Conservation (phyloP, 305 asterid genomes). For the Fraxinus sp. region DNA sequence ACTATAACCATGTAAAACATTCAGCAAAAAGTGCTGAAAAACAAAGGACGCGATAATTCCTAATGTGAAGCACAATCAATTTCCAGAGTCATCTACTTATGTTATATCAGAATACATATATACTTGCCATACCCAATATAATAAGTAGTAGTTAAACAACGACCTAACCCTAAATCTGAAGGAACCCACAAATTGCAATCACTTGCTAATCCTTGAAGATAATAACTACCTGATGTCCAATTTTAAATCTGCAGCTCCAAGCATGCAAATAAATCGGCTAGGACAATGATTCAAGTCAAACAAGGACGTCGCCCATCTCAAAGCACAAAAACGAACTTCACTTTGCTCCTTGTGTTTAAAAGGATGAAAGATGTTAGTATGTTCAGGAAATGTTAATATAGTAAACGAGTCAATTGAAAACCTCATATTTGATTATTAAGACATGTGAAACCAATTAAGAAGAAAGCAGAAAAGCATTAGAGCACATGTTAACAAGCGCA, state of each 20-base stretch:
- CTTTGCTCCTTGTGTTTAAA: slow-evolving; percentile 74
- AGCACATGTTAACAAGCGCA: slow-evolving; percentile 24
- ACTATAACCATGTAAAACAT: slow-evolving; percentile 5
- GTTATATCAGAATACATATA: slow-evolving; percentile 4
- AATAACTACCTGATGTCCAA: slow-evolving; percentile 82
- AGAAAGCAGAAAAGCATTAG: slow-evolving; percentile 15
- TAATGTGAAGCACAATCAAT: not conserved
- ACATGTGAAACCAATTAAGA: slow-evolving; percentile 10
- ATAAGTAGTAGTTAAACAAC: slow-evolving; percentile 7
- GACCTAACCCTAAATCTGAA: slow-evolving; percentile 13
- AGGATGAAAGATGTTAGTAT: slow-evolving; percentile 20
- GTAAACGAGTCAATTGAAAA: not conserved
- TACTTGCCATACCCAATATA: slow-evolving; percentile 10
- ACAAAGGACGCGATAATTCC: slow-evolving; percentile 15
- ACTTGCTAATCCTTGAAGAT: slow-evolving; percentile 18
- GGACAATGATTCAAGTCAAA: slow-evolving; percentile 91
- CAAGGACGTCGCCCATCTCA: slow-evolving; percentile 91
- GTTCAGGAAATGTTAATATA: slow-evolving; percentile 10
- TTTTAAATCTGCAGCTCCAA: slow-evolving; percentile 89
- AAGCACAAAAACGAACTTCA: slow-evolving; percentile 97
- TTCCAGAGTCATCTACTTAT: not conserved
- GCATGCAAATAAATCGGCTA: slow-evolving; percentile 92
- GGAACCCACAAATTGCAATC: not conserved
- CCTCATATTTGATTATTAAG: not conserved
- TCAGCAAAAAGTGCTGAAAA: slow-evolving; percentile 20